A percentile compares a stretch with the other conserved stretches of the same genome.
phyloP scores from a whole-genome alignment of 768 basidiomycete genomes.

The Tulasnella calospora region DNA sequence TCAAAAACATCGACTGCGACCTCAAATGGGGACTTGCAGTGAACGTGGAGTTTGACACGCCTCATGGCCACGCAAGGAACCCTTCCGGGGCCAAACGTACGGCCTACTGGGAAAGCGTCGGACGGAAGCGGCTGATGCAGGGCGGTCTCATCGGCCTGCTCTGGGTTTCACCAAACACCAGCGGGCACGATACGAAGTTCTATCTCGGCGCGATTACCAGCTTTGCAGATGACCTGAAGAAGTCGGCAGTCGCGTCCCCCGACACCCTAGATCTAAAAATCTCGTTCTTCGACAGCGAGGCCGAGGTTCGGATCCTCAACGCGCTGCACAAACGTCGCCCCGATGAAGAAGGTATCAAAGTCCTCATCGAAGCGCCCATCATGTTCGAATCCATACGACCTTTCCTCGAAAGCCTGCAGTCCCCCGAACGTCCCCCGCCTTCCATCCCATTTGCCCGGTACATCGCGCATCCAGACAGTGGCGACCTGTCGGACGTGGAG shows the following conservation, averaged over 20 bases:
- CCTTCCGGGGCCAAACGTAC: constrained; percentile 40
- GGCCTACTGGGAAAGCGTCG: constrained; percentile 58
- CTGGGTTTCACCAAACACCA: not conserved
- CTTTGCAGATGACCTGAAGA: constrained; percentile 43
- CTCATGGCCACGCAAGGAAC: constrained; percentile 53
- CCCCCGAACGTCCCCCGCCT: constrained; percentile 45
- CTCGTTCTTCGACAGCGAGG: constrained; percentile 57
- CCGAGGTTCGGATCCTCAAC: constrained; percentile 44
- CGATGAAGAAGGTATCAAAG: not conserved
- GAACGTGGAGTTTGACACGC: constrained; percentile 47
- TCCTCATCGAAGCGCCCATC: constrained; percentile 58
- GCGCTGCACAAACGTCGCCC: not conserved
- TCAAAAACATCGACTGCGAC: constrained; percentile 21
- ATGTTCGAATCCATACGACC: constrained; percentile 66
- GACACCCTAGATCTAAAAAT: constrained; percentile 47
- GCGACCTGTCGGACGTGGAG: constrained; percentile 27
- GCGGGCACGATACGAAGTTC: constrained; percentile 31
- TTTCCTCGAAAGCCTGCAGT: constrained; percentile 57
- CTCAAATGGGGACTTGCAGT: constrained; percentile 47
- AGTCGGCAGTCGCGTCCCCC: constrained; percentile 39
- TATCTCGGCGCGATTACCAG: constrained; percentile 54
- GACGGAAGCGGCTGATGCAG: constrained; percentile 54
- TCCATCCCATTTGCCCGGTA: constrained; percentile 52
- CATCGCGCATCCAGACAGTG: constrained; percentile 43
- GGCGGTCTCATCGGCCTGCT: constrained; percentile 65